phyloP scores from a whole-genome alignment of 345 rosid genomes.

The Stellera chamaejasme region DNA sequence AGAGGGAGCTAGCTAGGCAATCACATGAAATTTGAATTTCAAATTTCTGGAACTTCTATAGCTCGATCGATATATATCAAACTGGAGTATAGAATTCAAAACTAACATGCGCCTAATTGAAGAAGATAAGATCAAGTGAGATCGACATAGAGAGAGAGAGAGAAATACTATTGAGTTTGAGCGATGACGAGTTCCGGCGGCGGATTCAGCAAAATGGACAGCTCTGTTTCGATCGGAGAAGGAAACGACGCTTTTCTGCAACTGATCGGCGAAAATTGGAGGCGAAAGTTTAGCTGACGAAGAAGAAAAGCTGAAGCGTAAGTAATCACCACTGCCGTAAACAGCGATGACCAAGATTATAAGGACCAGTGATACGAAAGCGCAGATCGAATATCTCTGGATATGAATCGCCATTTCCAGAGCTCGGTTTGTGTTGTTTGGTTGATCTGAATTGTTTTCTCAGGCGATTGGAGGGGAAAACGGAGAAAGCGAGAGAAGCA shows the following conservation, averaged over 20 bases:
- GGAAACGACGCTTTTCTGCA: conserved; percentile 11
- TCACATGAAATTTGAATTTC: neutral
- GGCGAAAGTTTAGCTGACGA: conserved; percentile 16
- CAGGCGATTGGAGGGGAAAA: neutral
- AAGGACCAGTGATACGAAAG: conserved; percentile 9
- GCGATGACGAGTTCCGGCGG: conserved; percentile 6
- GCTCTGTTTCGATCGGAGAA: conserved; percentile 22
- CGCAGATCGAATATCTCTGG: neutral
- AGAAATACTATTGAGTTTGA: conserved; percentile 11
- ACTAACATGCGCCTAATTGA: neutral
- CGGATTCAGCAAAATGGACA: conserved; percentile 11
- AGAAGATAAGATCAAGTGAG: neutral
- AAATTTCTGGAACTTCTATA: neutral
- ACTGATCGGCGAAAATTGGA: conserved; percentile 22
- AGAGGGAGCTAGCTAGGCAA: neutral
- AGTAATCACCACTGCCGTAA: neutral
- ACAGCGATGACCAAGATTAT: conserved; percentile 19
- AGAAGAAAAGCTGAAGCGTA: conserved; percentile 19
- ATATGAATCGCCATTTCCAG: conserved; percentile 13
- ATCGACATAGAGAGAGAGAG: neutral
- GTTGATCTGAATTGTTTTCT: conserved; percentile 11
- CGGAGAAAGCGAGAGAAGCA: conserved; percentile 6
- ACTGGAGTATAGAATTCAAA: neutral
- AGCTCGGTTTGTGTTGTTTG: conserved; percentile 10
- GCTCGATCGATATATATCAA: conserved; percentile 1